Conservation (phyloP, 805 yeast genomes). For the Sugiyamaella chiloensis region DNA sequence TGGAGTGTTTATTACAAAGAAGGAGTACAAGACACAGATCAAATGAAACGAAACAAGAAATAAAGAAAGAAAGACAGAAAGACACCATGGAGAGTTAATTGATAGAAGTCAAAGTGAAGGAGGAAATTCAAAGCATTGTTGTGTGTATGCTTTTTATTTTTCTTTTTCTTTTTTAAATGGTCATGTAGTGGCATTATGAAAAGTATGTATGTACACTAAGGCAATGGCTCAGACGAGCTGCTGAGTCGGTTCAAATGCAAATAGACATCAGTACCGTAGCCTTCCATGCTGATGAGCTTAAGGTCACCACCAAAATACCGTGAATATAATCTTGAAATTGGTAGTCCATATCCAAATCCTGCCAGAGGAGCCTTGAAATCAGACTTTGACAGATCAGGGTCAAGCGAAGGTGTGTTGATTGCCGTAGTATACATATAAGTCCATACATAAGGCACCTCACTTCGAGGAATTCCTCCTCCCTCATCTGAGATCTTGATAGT, state of each 20-base stretch:
- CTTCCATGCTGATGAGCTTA: conserved; percentile 86
- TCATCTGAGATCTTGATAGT: conserved; percentile 88
- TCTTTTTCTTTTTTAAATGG: too few relatives aligned
- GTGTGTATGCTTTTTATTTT: too few relatives aligned
- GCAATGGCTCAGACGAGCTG: conserved; percentile 64
- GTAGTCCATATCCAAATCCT: conserved; percentile 89
- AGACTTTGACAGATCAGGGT: conserved; percentile 53
- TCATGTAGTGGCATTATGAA: too few relatives aligned
- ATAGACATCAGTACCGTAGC: conserved; percentile 91
- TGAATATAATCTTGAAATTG: conserved; percentile 80
- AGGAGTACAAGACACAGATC: conserved; percentile 59
- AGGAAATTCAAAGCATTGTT: too few relatives aligned
- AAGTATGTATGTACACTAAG: too few relatives aligned
- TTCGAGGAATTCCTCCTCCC: conserved; percentile 89
- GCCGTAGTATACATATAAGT: conserved; percentile 89
- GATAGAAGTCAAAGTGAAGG: too few relatives aligned
- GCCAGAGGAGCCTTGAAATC: conserved; percentile 90
- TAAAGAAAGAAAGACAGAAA: neutral
- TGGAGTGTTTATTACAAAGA: conserved; percentile 71
- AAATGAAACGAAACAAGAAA: too few relatives aligned
- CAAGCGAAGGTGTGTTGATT: conserved; percentile 62
- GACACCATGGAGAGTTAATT: too few relatives aligned
- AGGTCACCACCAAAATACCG: conserved; percentile 90
- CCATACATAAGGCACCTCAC: conserved; percentile 84
- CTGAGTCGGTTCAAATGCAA: conserved; percentile 78